These are phyloP conservation scores for Amanita pseudoporphyria DNA, from an alignment of 768 basidiomycete species.

Conservation along the genomic window DNA sequence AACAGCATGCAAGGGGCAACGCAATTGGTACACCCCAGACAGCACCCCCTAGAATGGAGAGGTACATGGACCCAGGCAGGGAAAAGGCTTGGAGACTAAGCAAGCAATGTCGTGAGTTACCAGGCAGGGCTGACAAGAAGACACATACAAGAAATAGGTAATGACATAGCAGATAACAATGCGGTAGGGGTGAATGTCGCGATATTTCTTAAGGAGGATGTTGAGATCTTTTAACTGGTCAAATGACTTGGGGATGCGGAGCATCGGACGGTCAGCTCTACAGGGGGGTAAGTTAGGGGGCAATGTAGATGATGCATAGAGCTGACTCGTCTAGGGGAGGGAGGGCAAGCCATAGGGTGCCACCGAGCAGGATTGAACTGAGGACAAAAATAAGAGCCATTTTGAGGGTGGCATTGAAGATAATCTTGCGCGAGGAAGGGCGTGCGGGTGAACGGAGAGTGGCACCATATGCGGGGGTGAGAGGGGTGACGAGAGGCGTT, in stretches of 20 bases:
- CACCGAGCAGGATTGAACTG: slow-evolving; percentile 61
- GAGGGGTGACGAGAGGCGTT: slow-evolving; percentile 34
- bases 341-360: slow-evolving; percentile 71
- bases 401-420: slow-evolving; percentile 77
- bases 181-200: slow-evolving; percentile 77
- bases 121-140: neutral
- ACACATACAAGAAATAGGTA: slow-evolving; percentile 84
- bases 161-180: slow-evolving; percentile 82
- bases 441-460: slow-evolving; percentile 28
- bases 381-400: slow-evolving; percentile 70
- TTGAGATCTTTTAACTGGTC: slow-evolving; percentile 81
- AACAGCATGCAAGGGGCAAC: slow-evolving; percentile 83
- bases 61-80: slow-evolving; percentile 94
- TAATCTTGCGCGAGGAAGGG: slow-evolving; percentile 44
- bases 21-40: slow-evolving; percentile 88
- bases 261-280: slow-evolving; percentile 64
- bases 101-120: slow-evolving; percentile 1
- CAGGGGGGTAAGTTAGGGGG: slow-evolving; percentile 10
- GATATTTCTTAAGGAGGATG: slow-evolving; percentile 81
- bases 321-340: slow-evolving; percentile 74
- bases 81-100: slow-evolving; percentile 90
- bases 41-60: slow-evolving; percentile 92
- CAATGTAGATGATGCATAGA: neutral
- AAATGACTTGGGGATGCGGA: slow-evolving; percentile 86
- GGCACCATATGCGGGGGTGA: slow-evolving; percentile 44